Conservation (phyloP, 768 basidiomycete species). For the Pulveroboletus sp. region DNA sequence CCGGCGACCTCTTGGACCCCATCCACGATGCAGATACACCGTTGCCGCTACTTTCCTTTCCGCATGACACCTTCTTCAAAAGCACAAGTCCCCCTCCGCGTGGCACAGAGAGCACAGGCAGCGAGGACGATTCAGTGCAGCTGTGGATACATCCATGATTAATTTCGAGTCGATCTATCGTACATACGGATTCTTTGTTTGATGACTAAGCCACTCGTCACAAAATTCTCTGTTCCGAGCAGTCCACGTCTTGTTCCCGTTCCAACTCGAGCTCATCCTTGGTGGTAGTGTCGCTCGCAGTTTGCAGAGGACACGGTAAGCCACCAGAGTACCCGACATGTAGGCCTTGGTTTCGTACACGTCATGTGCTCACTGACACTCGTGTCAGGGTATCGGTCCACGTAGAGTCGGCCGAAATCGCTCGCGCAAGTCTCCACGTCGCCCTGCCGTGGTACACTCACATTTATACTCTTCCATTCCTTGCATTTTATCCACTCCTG, state of each 20-base stretch:
- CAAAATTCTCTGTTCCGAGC: background rate
- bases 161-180: background rate
- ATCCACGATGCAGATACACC: conserved; percentile 13
- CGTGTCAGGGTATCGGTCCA: conserved; percentile 40
- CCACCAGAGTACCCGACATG: conserved; percentile 17
- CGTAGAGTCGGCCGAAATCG: conserved; percentile 67
- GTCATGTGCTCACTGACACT: background rate
- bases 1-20: conserved; percentile 13
- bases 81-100: background rate
- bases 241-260: background rate
- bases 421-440: conserved; percentile 62
- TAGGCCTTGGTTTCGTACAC: background rate
- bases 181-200: background rate
- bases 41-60: conserved; percentile 11
- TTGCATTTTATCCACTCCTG: conserved; percentile 77
- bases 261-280: background rate
- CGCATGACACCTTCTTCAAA: background rate
- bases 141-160: conserved; percentile 15
- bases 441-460: conserved; percentile 68
- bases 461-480: conserved; percentile 73
- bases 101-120: background rate
- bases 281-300: conserved; percentile 2
- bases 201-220: conserved; percentile 20
- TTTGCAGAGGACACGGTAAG: conserved; percentile 1
- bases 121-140: conserved; percentile 11